Conservation (phyloP, 306 rosid species). For the Canavalia ensiformis region DNA sequence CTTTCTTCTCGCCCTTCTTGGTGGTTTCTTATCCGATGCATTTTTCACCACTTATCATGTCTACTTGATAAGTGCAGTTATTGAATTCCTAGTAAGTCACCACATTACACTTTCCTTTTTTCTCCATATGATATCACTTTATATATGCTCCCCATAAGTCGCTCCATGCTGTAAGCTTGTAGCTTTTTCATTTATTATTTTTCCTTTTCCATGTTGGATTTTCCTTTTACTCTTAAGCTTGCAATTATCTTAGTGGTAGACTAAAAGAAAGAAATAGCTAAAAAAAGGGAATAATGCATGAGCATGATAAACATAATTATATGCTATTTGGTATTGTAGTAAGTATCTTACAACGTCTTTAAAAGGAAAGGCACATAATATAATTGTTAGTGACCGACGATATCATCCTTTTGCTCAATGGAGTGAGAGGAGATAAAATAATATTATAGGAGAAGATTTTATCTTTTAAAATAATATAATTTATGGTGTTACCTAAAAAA, state of each 20-base stretch:
- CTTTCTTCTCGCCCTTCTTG: slow-evolving; percentile 93
- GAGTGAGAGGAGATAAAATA: slow-evolving; percentile 41
- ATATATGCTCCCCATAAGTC: too few species aligned
- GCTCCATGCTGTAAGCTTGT: slow-evolving; percentile 18
- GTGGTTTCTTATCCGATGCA: slow-evolving; percentile 92
- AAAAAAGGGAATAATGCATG: slow-evolving; percentile 11
- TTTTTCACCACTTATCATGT: slow-evolving; percentile 83
- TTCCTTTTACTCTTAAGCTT: not conserved
- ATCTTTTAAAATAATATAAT: not conserved
- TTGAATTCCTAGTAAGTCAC: slow-evolving; percentile 77
- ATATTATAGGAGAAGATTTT: slow-evolving; percentile 40
- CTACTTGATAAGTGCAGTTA: slow-evolving; percentile 83
- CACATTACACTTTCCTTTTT: not conserved
- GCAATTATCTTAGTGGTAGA: slow-evolving; percentile 20
- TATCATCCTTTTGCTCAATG: slow-evolving; percentile 44
- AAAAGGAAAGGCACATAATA: slow-evolving; percentile 44
- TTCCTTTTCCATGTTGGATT: slow-evolving; percentile 34
- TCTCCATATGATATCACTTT: slow-evolving; percentile 25
- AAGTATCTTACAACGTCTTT: too few species aligned
- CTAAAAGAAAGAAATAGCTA: slow-evolving; percentile 15
- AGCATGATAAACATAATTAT: slow-evolving; percentile 28
- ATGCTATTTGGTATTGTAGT: too few species aligned
- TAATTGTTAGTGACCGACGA: slow-evolving; percentile 41
- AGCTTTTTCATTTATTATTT: slow-evolving; percentile 18
- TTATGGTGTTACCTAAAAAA: slow-evolving; percentile 5